Evolutionary conservation across 139 green algal species (phyloP), one percentile per base, ranked within the genome.

Genomic region (Chlorella sp.): DNA sequence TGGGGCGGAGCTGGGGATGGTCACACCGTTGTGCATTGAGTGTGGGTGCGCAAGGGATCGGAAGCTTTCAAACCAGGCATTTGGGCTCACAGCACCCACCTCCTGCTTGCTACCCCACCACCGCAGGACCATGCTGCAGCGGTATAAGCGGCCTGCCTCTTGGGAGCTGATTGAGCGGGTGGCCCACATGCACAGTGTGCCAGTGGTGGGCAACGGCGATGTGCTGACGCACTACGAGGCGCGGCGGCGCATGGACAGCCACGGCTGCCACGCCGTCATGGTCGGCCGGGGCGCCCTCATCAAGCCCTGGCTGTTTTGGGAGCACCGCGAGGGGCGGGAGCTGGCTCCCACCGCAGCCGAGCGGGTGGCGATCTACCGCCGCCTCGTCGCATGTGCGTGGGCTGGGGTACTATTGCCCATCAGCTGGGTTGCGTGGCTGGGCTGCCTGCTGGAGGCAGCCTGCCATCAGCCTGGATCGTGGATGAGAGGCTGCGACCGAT

Each of bases 301-400:
- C 55, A 96, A 95, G 86, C 95, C 95, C 36, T 98, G 95, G 95
- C 89, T 98, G 13, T 98, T 97, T 74, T 83, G 94, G 80, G 95
- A 97, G 85, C 87, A 91, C 47, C 87, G 83, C 67, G 91, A 96
- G 88, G 89, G 90, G 23, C 84, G 86, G 6, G 92, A 95, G 83
- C 86, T 96, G 73, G 26, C 84, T 32, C 91, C 87, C 1, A 91
- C 51, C 15, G 88, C 93, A 3, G 51, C 72, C 0, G 95, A 98
- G n/a, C 84, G 96, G 0, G 86, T 98, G n/a, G 94, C 79, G 39
- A 88, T 98, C 41, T 98, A 97, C 89, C 87, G 89, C 78, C 70
- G 25, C 30, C 28, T 36, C 63, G 20, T 36, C 4, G 28, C 25
- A 13, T 70, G 63, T 32, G 28, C 62, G 7, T 68, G 6, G 21